Evolutionary conservation across 495 filamentous ascomycete species (phyloP), one percentile per base, ranked within the genome.

Genomic region (Aspergillus sclerotiicarbonarius): DNA sequence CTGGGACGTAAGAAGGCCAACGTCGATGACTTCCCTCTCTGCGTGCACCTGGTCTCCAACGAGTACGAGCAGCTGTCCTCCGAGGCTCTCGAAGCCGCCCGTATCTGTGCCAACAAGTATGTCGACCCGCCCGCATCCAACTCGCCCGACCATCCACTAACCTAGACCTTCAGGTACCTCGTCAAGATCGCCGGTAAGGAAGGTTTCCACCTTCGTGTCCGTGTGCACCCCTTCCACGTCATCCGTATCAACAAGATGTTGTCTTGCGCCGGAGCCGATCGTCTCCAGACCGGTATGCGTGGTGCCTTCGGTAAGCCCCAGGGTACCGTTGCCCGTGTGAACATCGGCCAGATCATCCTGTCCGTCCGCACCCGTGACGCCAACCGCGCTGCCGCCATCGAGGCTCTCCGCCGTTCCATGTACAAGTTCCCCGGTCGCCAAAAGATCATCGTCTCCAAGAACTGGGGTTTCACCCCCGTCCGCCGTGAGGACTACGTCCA

Each of bases 161-260:
- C 19, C 25, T 48, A 54, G 3, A 16, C 39, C 8, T 16, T 33
- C 52, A 89, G 85, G 74, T 91, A 98, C 84, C 85, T 98, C 67
- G 91, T 96, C 81, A 98, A 98, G 86, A 79, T 83, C 68, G 87
- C 89, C 74, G 94, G 94, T 80, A 98, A 98, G 87, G 94, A 98
- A 88, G 85, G 87, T 79, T 98, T 98, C 91, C 94, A 98, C 80
- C 81, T 98, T 69, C 92, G 94, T 68, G 88, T 98, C 76, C 93
- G 94, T 75, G 93, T 91, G 69, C 94, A 98, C 85, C 94, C 94
- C 61, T 96, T 90, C 91, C 94, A 98, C 82, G 93, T 98, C 79
- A 85, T 97, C 83, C 94, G 94, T 79, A 98, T 98, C 91, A 98
- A 98, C 90, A 98, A 98, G 86, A 98, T 98, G 94, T 90, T 98